phyloP scores from a whole-genome alignment of 768 basidiomycete species.

The Candolleomyces aberdarensis region DNA sequence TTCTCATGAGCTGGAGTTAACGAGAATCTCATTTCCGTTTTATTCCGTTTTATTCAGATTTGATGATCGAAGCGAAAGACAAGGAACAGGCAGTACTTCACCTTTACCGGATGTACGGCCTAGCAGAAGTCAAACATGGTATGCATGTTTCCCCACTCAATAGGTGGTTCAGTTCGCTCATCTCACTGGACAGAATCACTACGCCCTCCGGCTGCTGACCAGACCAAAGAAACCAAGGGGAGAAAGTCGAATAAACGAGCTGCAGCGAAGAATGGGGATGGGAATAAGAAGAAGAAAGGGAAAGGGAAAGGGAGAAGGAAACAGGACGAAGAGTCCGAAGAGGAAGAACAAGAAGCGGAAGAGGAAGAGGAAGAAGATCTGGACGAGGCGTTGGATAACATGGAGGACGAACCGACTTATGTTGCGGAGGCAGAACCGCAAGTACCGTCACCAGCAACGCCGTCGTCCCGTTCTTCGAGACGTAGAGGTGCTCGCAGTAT shows the following conservation, averaged over 20 bases:
- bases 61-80: slow-evolving; percentile 94
- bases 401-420: not conserved
- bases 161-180: not conserved
- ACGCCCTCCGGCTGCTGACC: slow-evolving; percentile 39
- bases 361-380: not conserved
- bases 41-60: slow-evolving; percentile 39
- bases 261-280: slow-evolving; percentile 9
- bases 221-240: slow-evolving; percentile 41
- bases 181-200: slow-evolving; percentile 33
- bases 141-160: slow-evolving; percentile 5
- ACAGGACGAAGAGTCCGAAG: not conserved
- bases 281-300: not conserved
- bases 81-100: slow-evolving; percentile 94
- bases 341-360: not conserved
- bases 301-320: no score
- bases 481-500: no score
- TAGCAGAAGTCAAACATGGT: slow-evolving; percentile 65
- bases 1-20: not conserved
- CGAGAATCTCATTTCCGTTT: not conserved
- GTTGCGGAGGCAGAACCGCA: not conserved
- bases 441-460: not conserved
- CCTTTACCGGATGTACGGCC: slow-evolving; percentile 71
- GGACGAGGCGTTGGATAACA: not conserved
- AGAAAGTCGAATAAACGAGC: slow-evolving; percentile 40
- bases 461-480: no score